Base-by-base conservation (phyloP, 2,329 filamentous ascomycete genomes). In the Cordyceps farinosa region DNA sequence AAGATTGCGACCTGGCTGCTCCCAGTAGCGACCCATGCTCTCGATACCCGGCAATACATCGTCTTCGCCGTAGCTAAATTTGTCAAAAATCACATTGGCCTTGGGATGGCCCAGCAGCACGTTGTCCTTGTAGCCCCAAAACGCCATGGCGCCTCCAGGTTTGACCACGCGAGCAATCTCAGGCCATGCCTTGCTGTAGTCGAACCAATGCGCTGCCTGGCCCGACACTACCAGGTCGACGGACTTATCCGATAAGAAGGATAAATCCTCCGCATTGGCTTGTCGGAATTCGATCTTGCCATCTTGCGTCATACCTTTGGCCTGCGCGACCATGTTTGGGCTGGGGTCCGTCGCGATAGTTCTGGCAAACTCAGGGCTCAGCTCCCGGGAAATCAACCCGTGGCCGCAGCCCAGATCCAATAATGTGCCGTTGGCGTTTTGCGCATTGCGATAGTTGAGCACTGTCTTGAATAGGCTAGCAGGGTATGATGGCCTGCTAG, bases 161-260 rank as follows among this genome's bases (percentile, higher is more conserved):
- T 81, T 78, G 47, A 88, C 74, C 8, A 86, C 80, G 13, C 84
- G 78, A 10, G 75, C 75, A 63, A 89, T 70, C 68, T 84, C 81
- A 0, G 79, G 79, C 82, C 84, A 89, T 3, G 82, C 78, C 45
- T 75, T 77, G 8, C 66, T 47, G 69, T 84, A 85, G 70, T 88
- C 80, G 71, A 90, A 90, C 87, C 87, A 90, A 70, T 90, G 87
- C 47, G 86, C 85, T 8, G 86, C 80, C 69, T 89, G 86, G 8
- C 77, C 81, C 5, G 79, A 75, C 17, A 81, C 77, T 5, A 75
- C 76, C 68, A 81, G 74, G 70, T 89, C 86, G 1, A 88, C 72
- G 4, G 76, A 79, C 5, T 70, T 75, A 63, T 82, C 79, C 0
- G 70, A 59, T 2, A 88, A 63, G 65, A 83, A 85, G 0, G 73